These are phyloP conservation scores for Pyrrhoderma lamaoense DNA, from an alignment of 1,284 basidiomycete genomes.

Conservation along the genomic window DNA sequence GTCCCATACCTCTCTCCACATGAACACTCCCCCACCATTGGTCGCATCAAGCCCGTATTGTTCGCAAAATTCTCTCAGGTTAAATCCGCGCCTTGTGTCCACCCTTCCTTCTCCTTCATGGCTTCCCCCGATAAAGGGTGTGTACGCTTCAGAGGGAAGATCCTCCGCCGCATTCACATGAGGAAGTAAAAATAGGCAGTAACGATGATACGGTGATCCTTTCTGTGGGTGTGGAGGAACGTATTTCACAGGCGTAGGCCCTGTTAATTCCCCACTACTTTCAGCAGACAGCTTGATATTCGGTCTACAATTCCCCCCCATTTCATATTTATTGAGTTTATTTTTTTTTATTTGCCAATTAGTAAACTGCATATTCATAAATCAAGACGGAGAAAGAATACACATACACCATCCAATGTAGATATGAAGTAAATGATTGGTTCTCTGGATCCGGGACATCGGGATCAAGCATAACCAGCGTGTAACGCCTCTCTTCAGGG, in stretches of 20 bases:
- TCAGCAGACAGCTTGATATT: constrained; percentile 74
- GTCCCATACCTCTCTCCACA: constrained; percentile 81
- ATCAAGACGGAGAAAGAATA: constrained; percentile 1
- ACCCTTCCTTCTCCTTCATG: constrained; percentile 12
- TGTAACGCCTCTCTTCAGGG: constrained; percentile 76
- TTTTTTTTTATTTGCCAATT: neutral
- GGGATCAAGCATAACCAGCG: constrained; percentile 84
- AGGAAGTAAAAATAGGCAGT: constrained; percentile 70
- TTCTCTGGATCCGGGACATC: constrained; percentile 74
- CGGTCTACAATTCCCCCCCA: too few species aligned
- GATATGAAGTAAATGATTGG: constrained; percentile 60
- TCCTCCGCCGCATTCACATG: constrained; percentile 40
- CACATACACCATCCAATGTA: constrained; percentile 83
- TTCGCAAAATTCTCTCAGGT: constrained; percentile 56
- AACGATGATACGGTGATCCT: constrained; percentile 83
- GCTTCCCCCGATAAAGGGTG: neutral
- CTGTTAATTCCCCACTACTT: constrained; percentile 34
- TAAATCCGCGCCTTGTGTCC: constrained; percentile 48
- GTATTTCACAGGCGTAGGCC: constrained; percentile 57
- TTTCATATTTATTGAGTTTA: too few species aligned
- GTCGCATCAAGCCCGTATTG: constrained; percentile 46
- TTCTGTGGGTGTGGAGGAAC: constrained; percentile 83
- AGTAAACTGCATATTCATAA: neutral
- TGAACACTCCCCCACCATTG: constrained; percentile 66
- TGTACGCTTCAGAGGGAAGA: constrained; percentile 35